Conservation (phyloP, 148 eudicot species). For the Euryodendron excelsum region DNA sequence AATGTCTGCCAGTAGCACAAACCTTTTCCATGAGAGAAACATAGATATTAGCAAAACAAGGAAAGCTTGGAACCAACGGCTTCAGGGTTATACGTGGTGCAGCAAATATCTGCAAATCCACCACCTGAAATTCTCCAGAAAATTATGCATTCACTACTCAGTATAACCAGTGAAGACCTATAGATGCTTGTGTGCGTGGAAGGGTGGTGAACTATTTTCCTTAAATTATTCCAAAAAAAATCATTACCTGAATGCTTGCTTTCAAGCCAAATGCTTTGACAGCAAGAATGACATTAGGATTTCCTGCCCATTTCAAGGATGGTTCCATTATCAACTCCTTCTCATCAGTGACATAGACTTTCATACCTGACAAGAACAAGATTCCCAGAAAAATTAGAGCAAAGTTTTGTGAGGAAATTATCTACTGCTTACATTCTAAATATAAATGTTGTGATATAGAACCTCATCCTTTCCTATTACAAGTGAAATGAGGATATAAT, state of each 20-base stretch:
- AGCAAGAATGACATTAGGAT: conserved; percentile 61
- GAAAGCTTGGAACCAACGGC: conserved; percentile 94
- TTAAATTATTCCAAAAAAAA: not conserved
- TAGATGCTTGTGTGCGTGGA: not conserved
- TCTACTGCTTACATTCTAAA: not conserved
- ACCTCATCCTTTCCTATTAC: not conserved
- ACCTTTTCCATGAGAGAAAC: conserved; percentile 98
- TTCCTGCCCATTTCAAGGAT: conserved; percentile 82
- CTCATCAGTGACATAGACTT: conserved; percentile 78
- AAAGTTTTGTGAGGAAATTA: not conserved
- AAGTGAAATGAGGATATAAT: not conserved
- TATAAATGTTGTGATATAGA: not conserved
- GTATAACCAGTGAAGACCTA: not conserved
- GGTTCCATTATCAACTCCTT: conserved; percentile 94
- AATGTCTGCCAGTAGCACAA: conserved; percentile 12
- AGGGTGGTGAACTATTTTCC: not conserved
- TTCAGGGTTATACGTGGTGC: conserved; percentile 81
- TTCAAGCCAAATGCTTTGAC: conserved; percentile 80
- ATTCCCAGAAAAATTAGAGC: not conserved
- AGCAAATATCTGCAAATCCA: conserved; percentile 89
- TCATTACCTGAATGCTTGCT: conserved; percentile 75
- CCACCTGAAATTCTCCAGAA: conserved; percentile 45
- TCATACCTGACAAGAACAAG: conserved; percentile 57
- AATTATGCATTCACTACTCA: not conserved
- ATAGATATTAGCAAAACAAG: conserved; percentile 79